phyloP scores from a whole-genome alignment of 2,329 filamentous ascomycete genomes.

The Fusarium lateritium region DNA sequence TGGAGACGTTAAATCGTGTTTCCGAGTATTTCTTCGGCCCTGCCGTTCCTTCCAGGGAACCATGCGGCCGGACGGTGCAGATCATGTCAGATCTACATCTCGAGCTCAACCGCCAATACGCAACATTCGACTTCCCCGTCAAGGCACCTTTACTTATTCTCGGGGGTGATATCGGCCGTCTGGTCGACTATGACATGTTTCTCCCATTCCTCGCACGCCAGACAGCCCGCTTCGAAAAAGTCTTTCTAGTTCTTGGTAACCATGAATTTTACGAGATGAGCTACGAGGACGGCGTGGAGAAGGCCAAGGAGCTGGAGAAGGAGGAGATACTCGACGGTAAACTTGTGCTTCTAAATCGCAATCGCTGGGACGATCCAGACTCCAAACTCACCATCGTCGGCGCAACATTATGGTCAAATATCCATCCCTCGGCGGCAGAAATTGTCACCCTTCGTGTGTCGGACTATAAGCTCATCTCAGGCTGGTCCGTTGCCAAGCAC shows the following conservation, averaged over 20 bases:
- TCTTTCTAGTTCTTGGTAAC: slow-evolving; percentile 67
- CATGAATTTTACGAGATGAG: slow-evolving; percentile 67
- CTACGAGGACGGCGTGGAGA: slow-evolving; percentile 55
- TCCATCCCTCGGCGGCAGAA: slow-evolving; percentile 57
- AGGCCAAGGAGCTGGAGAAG: slow-evolving; percentile 55
- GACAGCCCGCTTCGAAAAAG: slow-evolving; percentile 58
- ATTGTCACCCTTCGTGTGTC: slow-evolving; percentile 62
- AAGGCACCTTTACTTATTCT: slow-evolving; percentile 62
- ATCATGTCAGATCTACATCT: slow-evolving; percentile 67
- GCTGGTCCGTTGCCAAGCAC: slow-evolving; percentile 66
- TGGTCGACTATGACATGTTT: slow-evolving; percentile 63
- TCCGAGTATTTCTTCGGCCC: slow-evolving; percentile 42
- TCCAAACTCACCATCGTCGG: slow-evolving; percentile 67
- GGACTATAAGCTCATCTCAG: slow-evolving; percentile 68
- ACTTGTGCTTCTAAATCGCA: slow-evolving; percentile 62
- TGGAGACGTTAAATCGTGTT: slow-evolving; percentile 37
- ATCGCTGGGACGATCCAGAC: slow-evolving; percentile 56
- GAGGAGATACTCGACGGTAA: slow-evolving; percentile 57
- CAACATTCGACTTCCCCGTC: slow-evolving; percentile 57
- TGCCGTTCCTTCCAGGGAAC: slow-evolving; percentile 24
- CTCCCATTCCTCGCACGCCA: slow-evolving; percentile 60
- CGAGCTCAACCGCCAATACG: slow-evolving; percentile 62
- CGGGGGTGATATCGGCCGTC: slow-evolving; percentile 65
- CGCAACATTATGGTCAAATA: slow-evolving; percentile 70
- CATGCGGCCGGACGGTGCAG: slow-evolving; percentile 46